Evolutionary conservation across 805 yeast species (phyloP), one percentile per base, ranked within the genome.

Genomic region (Lipomyces yamadae): DNA sequence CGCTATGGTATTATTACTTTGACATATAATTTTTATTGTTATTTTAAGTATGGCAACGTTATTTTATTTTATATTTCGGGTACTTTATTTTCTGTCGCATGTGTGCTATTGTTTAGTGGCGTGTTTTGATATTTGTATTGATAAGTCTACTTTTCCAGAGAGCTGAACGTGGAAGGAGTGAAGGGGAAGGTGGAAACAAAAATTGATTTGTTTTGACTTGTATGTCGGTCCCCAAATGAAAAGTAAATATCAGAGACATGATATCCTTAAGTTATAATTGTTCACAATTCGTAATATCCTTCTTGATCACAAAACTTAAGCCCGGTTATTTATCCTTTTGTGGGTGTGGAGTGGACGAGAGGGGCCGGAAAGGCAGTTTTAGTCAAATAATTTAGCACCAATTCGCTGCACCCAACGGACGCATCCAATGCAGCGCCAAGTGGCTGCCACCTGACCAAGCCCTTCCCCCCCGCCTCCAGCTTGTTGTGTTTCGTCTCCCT

Each of bases 81-180:
- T 42, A 42, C n/a, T 42, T 42, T 42, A 42, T 42, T 42, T 37
- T 42, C 24, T 42, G 24, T 42, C 48, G 48, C 48, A 42, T 42
- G 24, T 42, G 48, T 42, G 48, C 48, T 42, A n/a, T 13, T 42
- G 48, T 42, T 42, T 42, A 42, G 48, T 42, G 24, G 48, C n/a
- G 48, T 42, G 48, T 42, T 42, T 42, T 42, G 48, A 15, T 42
- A 42, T 42, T 15, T 42, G 48, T 42, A 42, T 42, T 42, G 48
- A 42, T 42, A 42, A 42, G 48, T 15, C 18, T 42, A 42, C 48
- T 15, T 15, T 24, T 42, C 24, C 48, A 4, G 18, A 42, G n/a
- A 15, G 48, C 48, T 42, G 48, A 24, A 42, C 48, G 8, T 24
- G 3, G n/a, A 39, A 15, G 29, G 24, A 18, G 5, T n/a, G 48